Percentiles rank a stretch among this genome's conserved stretches.
Evolutionary conservation across 2,329 filamentous ascomycete genomes (phyloP).

Genomic region (Cladosporium sp.): DNA sequence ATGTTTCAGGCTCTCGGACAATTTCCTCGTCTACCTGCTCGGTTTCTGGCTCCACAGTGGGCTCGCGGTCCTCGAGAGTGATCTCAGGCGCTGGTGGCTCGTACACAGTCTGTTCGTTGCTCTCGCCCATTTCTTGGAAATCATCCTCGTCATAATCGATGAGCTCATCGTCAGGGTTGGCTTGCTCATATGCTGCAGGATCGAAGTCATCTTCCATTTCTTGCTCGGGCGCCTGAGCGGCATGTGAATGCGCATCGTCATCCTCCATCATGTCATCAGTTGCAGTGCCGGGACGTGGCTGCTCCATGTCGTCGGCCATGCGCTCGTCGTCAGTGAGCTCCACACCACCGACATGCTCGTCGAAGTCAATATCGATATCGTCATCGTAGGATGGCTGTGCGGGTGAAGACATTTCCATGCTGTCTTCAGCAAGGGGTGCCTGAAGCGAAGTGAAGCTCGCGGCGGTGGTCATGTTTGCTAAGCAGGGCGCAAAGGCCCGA

Average conservation of each 20-base stretch:
- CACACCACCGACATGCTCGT: slow-evolving; percentile 38
- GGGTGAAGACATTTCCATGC: slow-evolving; percentile 57
- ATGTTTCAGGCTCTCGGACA: slow-evolving; percentile 21
- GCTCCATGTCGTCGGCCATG: slow-evolving; percentile 56
- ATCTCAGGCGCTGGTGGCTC: slow-evolving; percentile 10
- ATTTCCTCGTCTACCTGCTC: slow-evolving; percentile 24
- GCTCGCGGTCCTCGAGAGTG: not conserved
- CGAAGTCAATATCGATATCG: slow-evolving; percentile 62
- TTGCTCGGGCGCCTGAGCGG: slow-evolving; percentile 36
- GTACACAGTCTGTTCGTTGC: slow-evolving; percentile 12
- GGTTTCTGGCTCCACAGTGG: not conserved
- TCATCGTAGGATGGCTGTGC: slow-evolving; percentile 41
- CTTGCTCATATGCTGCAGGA: slow-evolving; percentile 13
- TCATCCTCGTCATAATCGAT: slow-evolving; percentile 40
- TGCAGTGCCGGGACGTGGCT: slow-evolving; percentile 41
- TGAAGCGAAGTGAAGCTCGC: slow-evolving; percentile 18
- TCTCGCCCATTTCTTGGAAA: slow-evolving; percentile 18
- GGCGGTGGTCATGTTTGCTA: slow-evolving; percentile 14
- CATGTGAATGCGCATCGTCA: slow-evolving; percentile 29
- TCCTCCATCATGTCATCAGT: slow-evolving; percentile 38
- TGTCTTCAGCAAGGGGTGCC: slow-evolving; percentile 46
- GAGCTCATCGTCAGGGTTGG: slow-evolving; percentile 37
- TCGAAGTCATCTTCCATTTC: slow-evolving; percentile 33
- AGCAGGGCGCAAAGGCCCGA: slow-evolving; percentile 9
- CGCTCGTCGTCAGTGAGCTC: slow-evolving; percentile 52